Evolutionary conservation across 2,329 filamentous ascomycete genomes (phyloP), one percentile per base, ranked within the genome.

Genomic region (Talaromyces sp.): DNA sequence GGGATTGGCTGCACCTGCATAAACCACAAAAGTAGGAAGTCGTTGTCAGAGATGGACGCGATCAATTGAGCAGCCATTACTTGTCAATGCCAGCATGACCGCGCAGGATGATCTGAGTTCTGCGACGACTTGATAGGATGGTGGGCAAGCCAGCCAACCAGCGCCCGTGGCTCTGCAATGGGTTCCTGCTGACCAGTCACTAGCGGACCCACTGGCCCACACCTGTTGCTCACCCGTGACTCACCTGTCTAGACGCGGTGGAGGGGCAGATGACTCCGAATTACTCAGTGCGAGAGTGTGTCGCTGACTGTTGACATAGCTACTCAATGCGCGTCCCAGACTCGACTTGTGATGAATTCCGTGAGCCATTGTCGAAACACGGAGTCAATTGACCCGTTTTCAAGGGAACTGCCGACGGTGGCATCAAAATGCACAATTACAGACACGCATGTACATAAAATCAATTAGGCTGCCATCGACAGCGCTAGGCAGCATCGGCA

Each of bases 161-260:
- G 33, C 60, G 47, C 33, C 33, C n/a, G 19, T 19, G n/a, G n/a
- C 39, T n/a, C 50, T 10, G 27, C n/a, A n/a, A 37, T 47, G 61
- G 50, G 61, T 63, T 63, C 61, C 61, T 63, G 61, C 61, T 63
- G 61, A 63, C 61, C 61, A 62, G 31, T 39, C 37, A 19, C 59
- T 50, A 62, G 59, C 45, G 45, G 43, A 1, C 59, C 59, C 60
- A 52, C 47, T 41, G 17, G 22, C 10, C 37, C 60, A 33, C 47
- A 50, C 47, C 60, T 49, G 31, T 61, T 49, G 27, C 45, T 43
- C 35, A 31, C 37, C 41, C 50, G 50, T 63, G 61, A 63, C 37
- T 63, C 61, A 63, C 61, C 37, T 22, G 27, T 59, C 39, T 3
- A 37, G 33, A 56, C n/a, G 27, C 31, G 13, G 31, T 11, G n/a